A percentile compares a stretch with the other conserved stretches of the same genome.
Evolutionary conservation across 441 rosid species (phyloP).

Genomic region (Biscutella laevigata): DNA sequence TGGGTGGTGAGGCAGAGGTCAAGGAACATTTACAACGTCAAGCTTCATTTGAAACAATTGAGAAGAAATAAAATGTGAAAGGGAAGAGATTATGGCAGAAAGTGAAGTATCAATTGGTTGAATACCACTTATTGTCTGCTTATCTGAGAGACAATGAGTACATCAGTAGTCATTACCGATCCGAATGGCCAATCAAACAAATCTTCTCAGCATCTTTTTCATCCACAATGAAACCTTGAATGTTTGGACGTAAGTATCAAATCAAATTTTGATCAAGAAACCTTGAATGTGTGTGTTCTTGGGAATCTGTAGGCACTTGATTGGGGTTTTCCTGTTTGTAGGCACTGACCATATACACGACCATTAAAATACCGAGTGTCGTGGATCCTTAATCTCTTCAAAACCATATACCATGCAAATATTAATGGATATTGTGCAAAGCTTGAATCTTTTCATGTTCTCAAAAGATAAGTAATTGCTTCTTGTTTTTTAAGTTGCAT

Average conservation of each 20-base stretch:
- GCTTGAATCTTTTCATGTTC: too few relatives aligned
- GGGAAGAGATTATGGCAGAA: constrained; percentile 76
- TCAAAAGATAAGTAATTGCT: too few relatives aligned
- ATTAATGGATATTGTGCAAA: too few relatives aligned
- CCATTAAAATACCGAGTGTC: constrained; percentile 60
- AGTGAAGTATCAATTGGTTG: constrained; percentile 80
- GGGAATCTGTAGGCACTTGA: constrained; percentile 67
- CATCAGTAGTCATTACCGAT: constrained; percentile 67
- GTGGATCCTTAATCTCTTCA: constrained; percentile 71
- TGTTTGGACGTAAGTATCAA: constrained; percentile 77
- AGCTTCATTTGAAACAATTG: constrained; percentile 32
- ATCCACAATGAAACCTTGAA: constrained; percentile 87
- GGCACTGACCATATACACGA: constrained; percentile 78
- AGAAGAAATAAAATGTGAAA: constrained; percentile 42
- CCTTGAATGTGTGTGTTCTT: background rate
- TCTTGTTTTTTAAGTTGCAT: too few relatives aligned
- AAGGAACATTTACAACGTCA: constrained; percentile 13
- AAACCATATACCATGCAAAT: constrained; percentile 54
- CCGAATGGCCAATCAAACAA: constrained; percentile 91
- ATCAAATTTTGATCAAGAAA: background rate
- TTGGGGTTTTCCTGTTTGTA: constrained; percentile 87
- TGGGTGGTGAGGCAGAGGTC: constrained; percentile 13
- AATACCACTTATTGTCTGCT: constrained; percentile 68
- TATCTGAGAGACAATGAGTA: constrained; percentile 77
- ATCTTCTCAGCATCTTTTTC: constrained; percentile 62